Conservation (phyloP, 495 filamentous ascomycete species). For the Chaetomium cochliodes region DNA sequence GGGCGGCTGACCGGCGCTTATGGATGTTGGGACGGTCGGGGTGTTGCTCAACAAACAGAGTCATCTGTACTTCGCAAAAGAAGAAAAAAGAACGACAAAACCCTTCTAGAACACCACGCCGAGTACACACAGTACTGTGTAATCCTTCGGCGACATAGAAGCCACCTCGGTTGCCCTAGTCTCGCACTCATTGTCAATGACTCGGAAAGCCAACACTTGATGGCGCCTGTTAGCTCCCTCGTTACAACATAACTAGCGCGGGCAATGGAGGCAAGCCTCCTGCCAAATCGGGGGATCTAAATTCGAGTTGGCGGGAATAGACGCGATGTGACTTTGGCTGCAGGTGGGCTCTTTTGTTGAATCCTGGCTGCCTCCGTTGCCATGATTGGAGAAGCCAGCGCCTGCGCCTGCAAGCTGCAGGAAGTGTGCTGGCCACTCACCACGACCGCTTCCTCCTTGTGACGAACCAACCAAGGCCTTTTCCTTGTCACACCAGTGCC, state of each 20-base stretch:
- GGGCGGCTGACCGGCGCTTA: neutral
- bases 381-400: constrained; percentile 32
- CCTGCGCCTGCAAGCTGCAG: constrained; percentile 38
- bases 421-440: constrained; percentile 23
- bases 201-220: neutral
- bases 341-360: constrained; percentile 25
- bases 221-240: constrained; percentile 10
- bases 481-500: constrained; percentile 8
- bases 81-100: neutral
- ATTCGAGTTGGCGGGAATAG: constrained; percentile 29
- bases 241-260: no score
- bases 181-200: neutral
- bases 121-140: neutral
- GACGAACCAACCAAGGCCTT: constrained; percentile 22
- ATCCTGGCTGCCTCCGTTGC: neutral
- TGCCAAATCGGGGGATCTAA: constrained; percentile 20
- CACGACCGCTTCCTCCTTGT: constrained; percentile 15
- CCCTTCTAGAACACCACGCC: constrained; percentile 12
- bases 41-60: neutral
- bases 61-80: neutral
- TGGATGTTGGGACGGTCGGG: neutral
- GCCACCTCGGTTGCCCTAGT: neutral
- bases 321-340: constrained; percentile 39
- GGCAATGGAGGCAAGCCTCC: constrained; percentile 5
- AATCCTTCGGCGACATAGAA: constrained; percentile 2